Evolutionary conservation across 345 rosid genomes (phyloP), one percentile per base, ranked within the genome.

Genomic region (Citrus medica): DNA sequence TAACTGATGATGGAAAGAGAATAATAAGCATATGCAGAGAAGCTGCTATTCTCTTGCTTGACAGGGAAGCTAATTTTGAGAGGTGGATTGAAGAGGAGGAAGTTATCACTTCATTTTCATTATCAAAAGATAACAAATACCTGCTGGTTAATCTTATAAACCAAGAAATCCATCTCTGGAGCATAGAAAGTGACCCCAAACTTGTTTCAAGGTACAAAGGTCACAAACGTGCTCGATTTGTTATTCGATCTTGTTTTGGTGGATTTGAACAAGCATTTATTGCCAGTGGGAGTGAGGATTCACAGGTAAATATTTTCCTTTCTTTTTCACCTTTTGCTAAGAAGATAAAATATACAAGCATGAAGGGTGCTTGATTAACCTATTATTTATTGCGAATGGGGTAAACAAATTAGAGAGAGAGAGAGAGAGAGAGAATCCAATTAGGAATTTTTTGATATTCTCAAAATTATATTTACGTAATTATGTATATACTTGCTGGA

Each of bases 281-380:
- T 35, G 96, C 92, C 48, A 86, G 92, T 69, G 96, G 94, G 53
- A 92, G 96, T 69, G 96, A 92, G 84, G 94, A 92, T 66, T 92
- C 96, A 33, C 92, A 80, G 96, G 96, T 92, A 84, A 48, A 17
- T 3, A 21, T 73, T 71, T 48, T 42, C 4, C 24, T 67, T 37
- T 27, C 1, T n/a, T 9, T 35, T 28, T 9, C 37, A 14, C 61
- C 60, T 51, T 68, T 24, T 2, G 48, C 33, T 12, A 59, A 19
- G 55, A 62, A 62, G 56, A 1, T 0, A 14, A 51, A 69, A 13
- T 51, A 25, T 32, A 64, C 32, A 7, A 48, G 74, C 17, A 42
- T 2, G 22, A 48, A 17, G n/a, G n/a, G 30, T 70, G 37, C 21
- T 28, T 72, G 64, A 51, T 70, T 7, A 17, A 28, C 38, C 35